These are phyloP conservation scores for Nicotiana otophora DNA, from an alignment of 257 asterid genomes.

Conservation along the genomic window DNA sequence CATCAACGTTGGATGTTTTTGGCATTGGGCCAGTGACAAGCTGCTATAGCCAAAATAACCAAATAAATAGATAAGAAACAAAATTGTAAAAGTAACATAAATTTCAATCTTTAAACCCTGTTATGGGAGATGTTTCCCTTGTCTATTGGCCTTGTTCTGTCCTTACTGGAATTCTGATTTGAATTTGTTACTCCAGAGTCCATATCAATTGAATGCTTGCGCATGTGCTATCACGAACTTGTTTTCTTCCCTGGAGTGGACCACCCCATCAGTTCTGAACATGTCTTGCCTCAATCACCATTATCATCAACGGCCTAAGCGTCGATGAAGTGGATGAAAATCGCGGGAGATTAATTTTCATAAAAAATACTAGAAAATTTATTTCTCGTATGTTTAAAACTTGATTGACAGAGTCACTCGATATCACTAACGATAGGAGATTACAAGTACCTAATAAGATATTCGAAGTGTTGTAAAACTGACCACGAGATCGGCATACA, in stretches of 20 bases:
- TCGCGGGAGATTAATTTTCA: background rate
- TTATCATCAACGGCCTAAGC: background rate
- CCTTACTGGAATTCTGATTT: conserved; percentile 3
- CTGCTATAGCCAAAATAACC: background rate
- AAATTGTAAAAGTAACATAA: background rate
- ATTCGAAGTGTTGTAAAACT: no score
- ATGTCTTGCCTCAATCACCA: background rate
- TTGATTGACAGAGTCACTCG: background rate
- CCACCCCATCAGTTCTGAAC: background rate
- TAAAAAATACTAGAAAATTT: background rate
- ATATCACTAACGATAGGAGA: no score
- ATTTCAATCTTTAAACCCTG: background rate
- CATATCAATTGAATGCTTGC: background rate
- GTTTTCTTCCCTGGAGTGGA: background rate
- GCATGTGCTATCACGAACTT: background rate
- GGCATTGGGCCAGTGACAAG: conserved; percentile 1
- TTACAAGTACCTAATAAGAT: no score
- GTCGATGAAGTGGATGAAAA: background rate
- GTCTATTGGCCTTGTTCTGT: background rate
- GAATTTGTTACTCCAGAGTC: background rate
- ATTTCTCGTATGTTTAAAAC: background rate
- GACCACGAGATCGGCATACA: no score
- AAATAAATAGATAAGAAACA: background rate
- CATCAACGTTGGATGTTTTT: conserved; percentile 2
- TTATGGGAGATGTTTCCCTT: conserved; percentile 1